Conservation (phyloP, 495 filamentous ascomycete genomes). For the Xylaria telfairii region DNA sequence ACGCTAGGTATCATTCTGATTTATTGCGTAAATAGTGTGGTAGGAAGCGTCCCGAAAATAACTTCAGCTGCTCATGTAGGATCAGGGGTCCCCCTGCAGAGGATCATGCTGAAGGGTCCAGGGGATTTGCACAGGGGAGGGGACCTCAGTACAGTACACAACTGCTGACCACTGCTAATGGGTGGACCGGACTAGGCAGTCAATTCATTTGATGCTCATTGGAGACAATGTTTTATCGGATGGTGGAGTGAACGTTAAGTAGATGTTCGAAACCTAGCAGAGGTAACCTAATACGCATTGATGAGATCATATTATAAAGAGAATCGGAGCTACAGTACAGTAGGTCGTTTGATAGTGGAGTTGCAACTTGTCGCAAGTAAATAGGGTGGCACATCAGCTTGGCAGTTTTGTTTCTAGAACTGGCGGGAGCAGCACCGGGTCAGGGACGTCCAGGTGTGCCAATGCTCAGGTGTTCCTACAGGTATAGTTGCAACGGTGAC, state of each 20-base stretch:
- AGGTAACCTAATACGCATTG: too few species aligned
- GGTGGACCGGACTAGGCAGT: not conserved
- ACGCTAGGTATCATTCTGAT: not conserved
- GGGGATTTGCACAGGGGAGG: slow-evolving; percentile 5
- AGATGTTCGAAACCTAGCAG: not conserved
- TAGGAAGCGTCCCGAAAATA: slow-evolving; percentile 18
- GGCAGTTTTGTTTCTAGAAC: not conserved
- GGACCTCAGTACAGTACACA: too few species aligned
- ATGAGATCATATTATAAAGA: not conserved
- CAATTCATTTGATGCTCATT: not conserved
- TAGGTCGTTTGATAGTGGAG: not conserved
- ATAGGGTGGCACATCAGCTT: not conserved
- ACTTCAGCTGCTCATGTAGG: slow-evolving; percentile 12
- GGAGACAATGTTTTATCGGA: not conserved
- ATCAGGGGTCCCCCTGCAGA: slow-evolving; percentile 11
- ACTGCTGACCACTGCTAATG: too few species aligned
- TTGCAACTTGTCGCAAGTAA: not conserved
- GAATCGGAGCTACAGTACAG: not conserved
- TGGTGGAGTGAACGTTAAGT: not conserved
- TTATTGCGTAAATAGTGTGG: not conserved
- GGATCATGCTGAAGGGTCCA: slow-evolving; percentile 8
- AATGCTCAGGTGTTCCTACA: not conserved
- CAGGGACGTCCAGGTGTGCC: not conserved
- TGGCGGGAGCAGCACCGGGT: not conserved
- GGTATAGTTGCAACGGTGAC: slow-evolving; percentile 1